Conservation (phyloP, 768 basidiomycete species). For the Russula griseocarnosa region DNA sequence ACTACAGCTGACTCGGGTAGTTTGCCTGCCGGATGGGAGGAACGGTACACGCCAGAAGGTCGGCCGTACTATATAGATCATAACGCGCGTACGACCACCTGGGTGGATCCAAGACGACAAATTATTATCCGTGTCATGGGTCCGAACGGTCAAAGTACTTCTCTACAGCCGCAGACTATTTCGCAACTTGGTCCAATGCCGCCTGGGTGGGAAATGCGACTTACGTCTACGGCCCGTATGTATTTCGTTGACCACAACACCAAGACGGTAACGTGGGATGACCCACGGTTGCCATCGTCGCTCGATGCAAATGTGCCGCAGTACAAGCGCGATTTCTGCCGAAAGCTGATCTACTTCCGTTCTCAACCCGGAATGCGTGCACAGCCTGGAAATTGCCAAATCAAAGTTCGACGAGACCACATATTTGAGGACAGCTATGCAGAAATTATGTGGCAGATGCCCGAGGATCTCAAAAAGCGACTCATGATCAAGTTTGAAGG, state of each 20-base stretch:
- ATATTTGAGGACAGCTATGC: slow-evolving; percentile 99
- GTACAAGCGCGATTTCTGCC: slow-evolving; percentile 98
- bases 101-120: slow-evolving; percentile 98
- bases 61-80: slow-evolving; percentile 99
- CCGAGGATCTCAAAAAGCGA: slow-evolving; percentile 96
- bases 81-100: slow-evolving; percentile 98
- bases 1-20: slow-evolving; percentile 77
- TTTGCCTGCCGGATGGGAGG: slow-evolving; percentile 97
- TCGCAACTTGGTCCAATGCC: slow-evolving; percentile 95
- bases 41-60: slow-evolving; percentile 96
- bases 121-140: slow-evolving; percentile 96
- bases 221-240: slow-evolving; percentile 94
- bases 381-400: slow-evolving; percentile 98
- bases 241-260: slow-evolving; percentile 99
- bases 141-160: slow-evolving; percentile 84
- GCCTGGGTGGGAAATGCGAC: slow-evolving; percentile 99
- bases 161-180: slow-evolving; percentile 90
- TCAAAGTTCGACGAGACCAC: slow-evolving; percentile 96
- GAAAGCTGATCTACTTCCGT: slow-evolving; percentile 99
- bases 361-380: slow-evolving; percentile 97
- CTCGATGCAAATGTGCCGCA: slow-evolving; percentile 96
- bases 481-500: slow-evolving; percentile 99
- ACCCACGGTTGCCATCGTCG: slow-evolving; percentile 92
- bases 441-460: slow-evolving; percentile 99
- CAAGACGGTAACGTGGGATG: slow-evolving; percentile 99